phyloP scores from a whole-genome alignment of 1,139 yeast species.

The Yamadazyma diddensiae region DNA sequence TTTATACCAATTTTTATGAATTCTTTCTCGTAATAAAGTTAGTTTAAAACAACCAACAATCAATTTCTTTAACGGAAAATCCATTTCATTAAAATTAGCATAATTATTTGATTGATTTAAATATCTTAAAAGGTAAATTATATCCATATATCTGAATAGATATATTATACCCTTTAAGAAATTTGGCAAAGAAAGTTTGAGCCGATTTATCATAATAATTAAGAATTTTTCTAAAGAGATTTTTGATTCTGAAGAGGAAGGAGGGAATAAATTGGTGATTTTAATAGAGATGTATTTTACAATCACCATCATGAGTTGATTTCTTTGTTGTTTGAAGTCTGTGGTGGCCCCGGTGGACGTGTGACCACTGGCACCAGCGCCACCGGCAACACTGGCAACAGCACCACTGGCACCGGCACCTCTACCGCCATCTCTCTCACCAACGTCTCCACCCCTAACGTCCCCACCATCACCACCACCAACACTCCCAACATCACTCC shows the following conservation, averaged over 20 bases:
- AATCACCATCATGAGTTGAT: constrained; percentile 42
- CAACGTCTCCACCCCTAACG: not conserved
- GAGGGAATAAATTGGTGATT: constrained; percentile 46
- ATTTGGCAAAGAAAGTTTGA: constrained; percentile 33
- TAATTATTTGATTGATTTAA: constrained; percentile 48
- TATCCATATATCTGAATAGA: constrained; percentile 49
- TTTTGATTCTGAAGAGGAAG: constrained; percentile 32
- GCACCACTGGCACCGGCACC: not conserved
- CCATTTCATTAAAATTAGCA: constrained; percentile 45
- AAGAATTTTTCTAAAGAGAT: constrained; percentile 43
- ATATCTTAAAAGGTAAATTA: constrained; percentile 44
- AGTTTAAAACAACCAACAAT: constrained; percentile 46
- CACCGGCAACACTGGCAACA: not conserved
- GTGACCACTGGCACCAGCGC: not conserved
- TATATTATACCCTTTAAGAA: constrained; percentile 45
- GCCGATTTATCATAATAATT: constrained; percentile 37
- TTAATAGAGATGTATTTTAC: constrained; percentile 46
- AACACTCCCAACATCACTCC: not conserved
- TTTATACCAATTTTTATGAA: constrained; percentile 29
- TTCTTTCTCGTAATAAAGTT: constrained; percentile 32
- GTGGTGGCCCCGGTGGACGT: not conserved
- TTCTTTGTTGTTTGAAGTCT: constrained; percentile 20
- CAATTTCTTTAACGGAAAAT: constrained; percentile 41
- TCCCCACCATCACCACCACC: not conserved
- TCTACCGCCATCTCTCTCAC: not conserved